Base-by-base conservation (phyloP, 2,329 filamentous ascomycete species). In the Cercospora janseana region DNA sequence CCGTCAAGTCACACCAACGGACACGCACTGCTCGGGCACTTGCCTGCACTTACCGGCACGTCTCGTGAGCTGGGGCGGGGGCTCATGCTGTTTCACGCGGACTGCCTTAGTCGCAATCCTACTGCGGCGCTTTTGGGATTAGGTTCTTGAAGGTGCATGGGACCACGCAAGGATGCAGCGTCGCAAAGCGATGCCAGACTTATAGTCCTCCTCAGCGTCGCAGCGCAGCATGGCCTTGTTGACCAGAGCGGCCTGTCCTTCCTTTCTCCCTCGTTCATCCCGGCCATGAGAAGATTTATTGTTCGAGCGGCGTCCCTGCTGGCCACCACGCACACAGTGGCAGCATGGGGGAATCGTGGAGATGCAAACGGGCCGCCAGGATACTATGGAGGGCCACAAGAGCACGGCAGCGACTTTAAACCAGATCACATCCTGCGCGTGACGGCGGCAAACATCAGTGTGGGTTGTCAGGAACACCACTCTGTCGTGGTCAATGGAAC, bases 401-500 rank as follows among this genome's bases (percentile, higher is more conserved):
- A 48, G 20, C 63, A 65, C 49, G 59, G 64, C 44, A 40, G 47
- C 15, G 51, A 50, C 23, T 72, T 70, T 31, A 57, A 50, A 3
- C 77, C 77, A 4, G 72, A 79, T 52, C 65, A 71, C 49, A 66
- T 77, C 15, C 70, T 81, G n/a, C 67, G 69, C 15, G 69, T 76
- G 2, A 72, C 74, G 4, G 61, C 69, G 15, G 60, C 69, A 42
- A 65, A 73, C n/a, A 63, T 75, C 29, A 64, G 67, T 0, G 63
- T 75, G 40, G 72, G 73, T 41, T 80, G 78, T 54, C 63, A 75
- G 52, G 64, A 68, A 3, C 68, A 76, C 16, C 66, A 70, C 44
- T 79, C 70, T 3, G 75, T 75, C 0, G 59, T 80, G 9, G 67
- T 81, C 52, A 81, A 82, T 57, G 76, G 75, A 29, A 75, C 76